These are phyloP conservation scores for Artemisia annua DNA, from an alignment of 129 eudicot genomes.

Conservation along the genomic window DNA sequence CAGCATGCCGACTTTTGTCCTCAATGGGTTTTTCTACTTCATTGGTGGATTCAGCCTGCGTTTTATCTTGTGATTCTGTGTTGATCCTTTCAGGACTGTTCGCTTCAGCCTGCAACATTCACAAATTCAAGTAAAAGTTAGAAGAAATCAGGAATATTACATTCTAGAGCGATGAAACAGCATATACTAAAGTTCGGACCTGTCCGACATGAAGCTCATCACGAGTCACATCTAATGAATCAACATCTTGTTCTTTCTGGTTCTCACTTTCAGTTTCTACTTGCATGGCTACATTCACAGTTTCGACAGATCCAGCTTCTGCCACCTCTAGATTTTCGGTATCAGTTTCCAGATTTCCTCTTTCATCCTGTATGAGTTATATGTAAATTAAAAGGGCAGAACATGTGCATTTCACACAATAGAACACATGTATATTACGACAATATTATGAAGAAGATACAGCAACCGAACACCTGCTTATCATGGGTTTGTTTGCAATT, in stretches of 20 bases:
- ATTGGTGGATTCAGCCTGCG: neutral
- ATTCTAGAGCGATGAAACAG: neutral
- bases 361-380: constrained; percentile 1
- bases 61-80: constrained; percentile 11
- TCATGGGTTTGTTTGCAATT: too few species aligned
- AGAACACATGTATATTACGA: neutral
- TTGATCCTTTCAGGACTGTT: neutral
- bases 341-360: neutral
- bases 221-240: neutral
- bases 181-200: constrained; percentile 12
- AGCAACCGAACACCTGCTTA: too few species aligned
- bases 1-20: neutral
- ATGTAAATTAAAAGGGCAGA: neutral
- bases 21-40: neutral
- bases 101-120: constrained; percentile 23
- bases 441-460: neutral
- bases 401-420: too few species aligned
- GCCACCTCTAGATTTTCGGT: neutral
- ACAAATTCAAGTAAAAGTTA: constrained; percentile 15
- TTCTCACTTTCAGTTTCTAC: constrained; percentile 8
- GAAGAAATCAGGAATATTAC: neutral
- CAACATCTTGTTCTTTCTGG: constrained; percentile 7
- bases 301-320: neutral
- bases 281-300: constrained; percentile 2
- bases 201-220: constrained; percentile 8